Conservation (phyloP, 345 rosid genomes). For the Eucalyptus cloeziana region DNA sequence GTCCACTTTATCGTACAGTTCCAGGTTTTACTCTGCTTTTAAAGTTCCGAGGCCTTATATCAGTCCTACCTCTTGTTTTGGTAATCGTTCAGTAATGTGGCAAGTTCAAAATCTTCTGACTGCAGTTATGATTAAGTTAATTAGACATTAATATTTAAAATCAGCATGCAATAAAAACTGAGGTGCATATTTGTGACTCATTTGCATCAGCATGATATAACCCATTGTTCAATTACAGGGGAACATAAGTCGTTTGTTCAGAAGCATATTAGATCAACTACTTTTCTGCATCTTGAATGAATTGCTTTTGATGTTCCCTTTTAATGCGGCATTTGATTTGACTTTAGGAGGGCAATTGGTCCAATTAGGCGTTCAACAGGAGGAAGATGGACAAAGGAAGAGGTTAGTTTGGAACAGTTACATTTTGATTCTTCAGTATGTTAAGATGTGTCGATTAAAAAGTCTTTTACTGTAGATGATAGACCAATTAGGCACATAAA, state of each 20-base stretch:
- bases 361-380: slow-evolving; percentile 16
- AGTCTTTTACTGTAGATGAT: neutral
- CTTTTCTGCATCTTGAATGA: neutral
- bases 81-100: neutral
- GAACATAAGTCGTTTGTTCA: neutral
- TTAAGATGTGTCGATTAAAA: neutral
- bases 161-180: neutral
- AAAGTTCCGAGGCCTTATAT: neutral
- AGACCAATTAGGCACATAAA: neutral
- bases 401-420: slow-evolving; percentile 11
- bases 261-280: neutral
- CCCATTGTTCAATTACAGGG: neutral
- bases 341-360: slow-evolving; percentile 18
- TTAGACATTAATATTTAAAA: neutral
- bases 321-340: neutral
- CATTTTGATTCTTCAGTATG: neutral
- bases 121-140: neutral
- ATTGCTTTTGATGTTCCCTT: neutral
- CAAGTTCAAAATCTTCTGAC: neutral
- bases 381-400: slow-evolving; percentile 37
- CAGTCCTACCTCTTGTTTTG: neutral
- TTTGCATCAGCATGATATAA: neutral
- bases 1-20: neutral
- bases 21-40: neutral
- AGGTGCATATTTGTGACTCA: neutral